Conservation (phyloP, 192 early-diverging fungal genomes). For the Linnemannia zychae region DNA sequence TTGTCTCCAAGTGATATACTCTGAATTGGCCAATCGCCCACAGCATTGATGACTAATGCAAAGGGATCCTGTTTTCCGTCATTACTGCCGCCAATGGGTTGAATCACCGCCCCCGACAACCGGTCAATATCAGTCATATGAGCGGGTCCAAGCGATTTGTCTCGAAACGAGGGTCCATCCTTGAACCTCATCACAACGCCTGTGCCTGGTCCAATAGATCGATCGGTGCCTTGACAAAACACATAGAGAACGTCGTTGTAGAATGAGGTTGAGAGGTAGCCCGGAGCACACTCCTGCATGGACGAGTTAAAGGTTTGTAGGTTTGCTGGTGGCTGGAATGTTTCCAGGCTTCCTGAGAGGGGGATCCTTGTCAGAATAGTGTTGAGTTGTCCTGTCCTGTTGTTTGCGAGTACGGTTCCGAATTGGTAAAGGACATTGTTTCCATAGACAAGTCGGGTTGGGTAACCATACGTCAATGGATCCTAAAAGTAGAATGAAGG, state of each 20-base stretch:
- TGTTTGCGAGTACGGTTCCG: constrained; percentile 24
- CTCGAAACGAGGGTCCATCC: not conserved
- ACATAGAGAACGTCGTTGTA: constrained; percentile 34
- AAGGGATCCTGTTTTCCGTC: not conserved
- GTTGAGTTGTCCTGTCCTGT: constrained; percentile 29
- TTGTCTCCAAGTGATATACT: not conserved
- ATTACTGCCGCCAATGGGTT: constrained; percentile 19
- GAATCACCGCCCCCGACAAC: constrained; percentile 16
- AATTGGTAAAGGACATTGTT: constrained; percentile 34
- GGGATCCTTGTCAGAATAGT: constrained; percentile 27
- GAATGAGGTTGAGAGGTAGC: not conserved
- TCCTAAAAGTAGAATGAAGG: constrained; percentile 14
- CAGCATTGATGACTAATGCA: constrained; percentile 14
- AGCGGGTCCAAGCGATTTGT: not conserved
- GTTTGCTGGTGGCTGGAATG: not conserved
- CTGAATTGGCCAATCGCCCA: not conserved
- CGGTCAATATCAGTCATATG: not conserved
- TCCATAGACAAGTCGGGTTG: constrained; percentile 14
- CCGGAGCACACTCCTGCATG: not conserved
- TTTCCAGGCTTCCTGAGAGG: not conserved
- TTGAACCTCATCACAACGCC: constrained; percentile 10
- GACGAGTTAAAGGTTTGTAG: not conserved
- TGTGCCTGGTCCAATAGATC: not conserved
- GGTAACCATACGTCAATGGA: constrained; percentile 13
- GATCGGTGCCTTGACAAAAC: constrained; percentile 27